These are phyloP conservation scores for Raddia distichophylla DNA, from an alignment of 176 grass and related monocot genomes.

Conservation along the genomic window DNA sequence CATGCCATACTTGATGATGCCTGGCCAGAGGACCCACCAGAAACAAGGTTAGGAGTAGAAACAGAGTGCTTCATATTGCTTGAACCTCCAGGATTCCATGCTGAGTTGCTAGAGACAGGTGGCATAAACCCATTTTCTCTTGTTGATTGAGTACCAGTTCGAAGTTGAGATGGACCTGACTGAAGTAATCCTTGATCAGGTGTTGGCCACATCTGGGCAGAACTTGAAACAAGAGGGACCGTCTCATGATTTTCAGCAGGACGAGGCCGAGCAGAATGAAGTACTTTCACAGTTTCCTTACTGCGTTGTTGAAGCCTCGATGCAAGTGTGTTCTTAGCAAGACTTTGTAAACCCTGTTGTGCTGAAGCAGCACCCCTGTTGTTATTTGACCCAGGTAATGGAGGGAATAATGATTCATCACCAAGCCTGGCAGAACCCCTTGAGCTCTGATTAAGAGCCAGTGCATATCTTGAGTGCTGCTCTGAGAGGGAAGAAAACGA, in stretches of 20 bases:
- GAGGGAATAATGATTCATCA: constrained; percentile 85
- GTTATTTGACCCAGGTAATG: constrained; percentile 75
- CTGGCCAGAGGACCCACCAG: constrained; percentile 47
- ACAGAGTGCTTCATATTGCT: constrained; percentile 67
- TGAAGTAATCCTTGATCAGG: constrained; percentile 45
- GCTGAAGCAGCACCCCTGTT: constrained; percentile 52
- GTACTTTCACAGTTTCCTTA: constrained; percentile 57
- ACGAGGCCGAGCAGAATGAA: constrained; percentile 54
- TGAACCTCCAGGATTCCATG: constrained; percentile 48
- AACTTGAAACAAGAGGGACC: constrained; percentile 41
- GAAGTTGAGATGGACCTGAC: constrained; percentile 48
- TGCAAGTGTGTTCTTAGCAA: constrained; percentile 76
- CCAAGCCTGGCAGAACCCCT: constrained; percentile 56
- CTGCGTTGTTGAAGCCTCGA: constrained; percentile 69
- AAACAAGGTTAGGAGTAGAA: constrained; percentile 59
- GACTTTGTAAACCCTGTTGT: constrained; percentile 61
- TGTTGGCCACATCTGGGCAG: constrained; percentile 45
- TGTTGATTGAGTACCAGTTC: constrained; percentile 31
- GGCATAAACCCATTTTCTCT: constrained; percentile 49
- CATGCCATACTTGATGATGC: constrained; percentile 45
- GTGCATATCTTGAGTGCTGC: constrained; percentile 74
- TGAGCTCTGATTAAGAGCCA: constrained; percentile 71
- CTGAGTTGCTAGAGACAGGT: constrained; percentile 40
- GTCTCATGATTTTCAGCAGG: constrained; percentile 49
- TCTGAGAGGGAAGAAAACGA: constrained; percentile 66